These are phyloP conservation scores for Hordeum marinum DNA, from an alignment of 176 grass and related monocot genomes.

Conservation along the genomic window DNA sequence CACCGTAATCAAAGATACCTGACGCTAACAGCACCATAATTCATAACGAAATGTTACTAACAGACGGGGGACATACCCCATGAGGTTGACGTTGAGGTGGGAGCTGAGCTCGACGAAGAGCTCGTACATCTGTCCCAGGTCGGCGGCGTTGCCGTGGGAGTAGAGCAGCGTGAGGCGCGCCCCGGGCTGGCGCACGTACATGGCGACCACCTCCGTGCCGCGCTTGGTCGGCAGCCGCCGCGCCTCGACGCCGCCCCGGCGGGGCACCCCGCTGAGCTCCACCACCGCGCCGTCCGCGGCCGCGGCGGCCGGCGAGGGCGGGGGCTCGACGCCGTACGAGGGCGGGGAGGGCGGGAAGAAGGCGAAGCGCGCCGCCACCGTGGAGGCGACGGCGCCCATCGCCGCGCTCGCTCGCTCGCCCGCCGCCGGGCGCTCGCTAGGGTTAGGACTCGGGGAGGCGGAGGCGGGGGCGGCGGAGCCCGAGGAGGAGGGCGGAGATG, in stretches of 20 bases:
- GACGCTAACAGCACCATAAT: neutral
- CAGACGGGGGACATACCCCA: conserved; percentile 44
- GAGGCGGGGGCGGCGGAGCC: neutral
- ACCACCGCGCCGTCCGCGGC: conserved; percentile 40
- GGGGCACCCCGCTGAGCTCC: conserved; percentile 59
- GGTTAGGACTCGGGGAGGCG: neutral
- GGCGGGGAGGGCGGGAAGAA: conserved; percentile 86
- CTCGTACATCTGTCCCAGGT: conserved; percentile 95
- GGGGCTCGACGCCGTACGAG: conserved; percentile 62
- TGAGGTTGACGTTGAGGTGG: conserved; percentile 88
- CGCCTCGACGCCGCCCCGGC: conserved; percentile 58
- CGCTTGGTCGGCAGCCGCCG: conserved; percentile 65
- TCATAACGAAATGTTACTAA: neutral
- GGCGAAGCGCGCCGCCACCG: conserved; percentile 76
- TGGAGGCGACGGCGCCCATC: conserved; percentile 83
- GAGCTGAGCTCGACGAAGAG: conserved; percentile 89
- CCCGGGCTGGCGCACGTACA: conserved; percentile 75
- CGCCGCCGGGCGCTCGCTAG: neutral
- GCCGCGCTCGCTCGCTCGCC: neutral
- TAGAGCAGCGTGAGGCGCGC: conserved; percentile 88
- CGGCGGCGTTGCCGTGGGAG: conserved; percentile 94
- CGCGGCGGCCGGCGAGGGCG: conserved; percentile 3
- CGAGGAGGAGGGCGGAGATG: neutral
- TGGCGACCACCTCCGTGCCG: conserved; percentile 65
- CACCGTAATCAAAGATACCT: neutral